Percentiles rank a stretch among this genome's conserved stretches.
These are phyloP conservation scores for Penicillium sp. DNA, from an alignment of 2,329 filamentous ascomycete genomes.

Conservation along the genomic window DNA sequence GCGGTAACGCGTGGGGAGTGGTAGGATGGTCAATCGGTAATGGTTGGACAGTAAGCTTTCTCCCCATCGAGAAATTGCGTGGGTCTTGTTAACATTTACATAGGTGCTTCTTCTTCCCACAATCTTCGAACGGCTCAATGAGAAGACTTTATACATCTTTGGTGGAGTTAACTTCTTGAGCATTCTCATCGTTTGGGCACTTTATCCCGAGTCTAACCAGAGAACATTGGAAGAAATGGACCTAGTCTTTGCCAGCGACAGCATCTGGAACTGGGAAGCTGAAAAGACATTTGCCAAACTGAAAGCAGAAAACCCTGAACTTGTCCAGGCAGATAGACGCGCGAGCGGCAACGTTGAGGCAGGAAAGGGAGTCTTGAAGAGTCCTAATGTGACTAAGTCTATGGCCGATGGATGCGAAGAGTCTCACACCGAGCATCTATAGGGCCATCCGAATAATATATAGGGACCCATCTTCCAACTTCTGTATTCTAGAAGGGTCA, in stretches of 20 bases:
- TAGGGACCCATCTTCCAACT: no score
- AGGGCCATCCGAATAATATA: no score
- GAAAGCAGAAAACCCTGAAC: slow-evolving; percentile 3
- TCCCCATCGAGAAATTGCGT: no score
- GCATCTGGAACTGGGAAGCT: slow-evolving; percentile 21
- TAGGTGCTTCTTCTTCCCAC: background rate
- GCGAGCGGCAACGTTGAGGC: no score
- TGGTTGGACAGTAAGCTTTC: slow-evolving; percentile 8
- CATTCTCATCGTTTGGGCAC: slow-evolving; percentile 46
- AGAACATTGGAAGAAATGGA: slow-evolving; percentile 29
- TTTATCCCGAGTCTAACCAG: slow-evolving; percentile 22
- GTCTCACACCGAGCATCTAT: no score
- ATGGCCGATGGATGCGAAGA: no score
- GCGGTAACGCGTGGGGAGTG: slow-evolving; percentile 34
- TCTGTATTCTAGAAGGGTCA: no score
- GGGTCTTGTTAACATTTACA: background rate
- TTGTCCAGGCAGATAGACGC: no score
- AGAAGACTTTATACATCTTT: slow-evolving; percentile 52
- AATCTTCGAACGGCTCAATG: background rate
- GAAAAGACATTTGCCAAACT: slow-evolving; percentile 18
- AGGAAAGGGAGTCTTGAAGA: no score
- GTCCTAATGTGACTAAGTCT: no score
- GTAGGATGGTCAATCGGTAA: slow-evolving; percentile 28
- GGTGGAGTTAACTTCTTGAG: slow-evolving; percentile 64
- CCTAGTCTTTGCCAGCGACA: slow-evolving; percentile 24